Evolutionary conservation across 2,329 filamentous ascomycete genomes (phyloP), one percentile per base, ranked within the genome.

Genomic region (Nigrograna mackinnonii): DNA sequence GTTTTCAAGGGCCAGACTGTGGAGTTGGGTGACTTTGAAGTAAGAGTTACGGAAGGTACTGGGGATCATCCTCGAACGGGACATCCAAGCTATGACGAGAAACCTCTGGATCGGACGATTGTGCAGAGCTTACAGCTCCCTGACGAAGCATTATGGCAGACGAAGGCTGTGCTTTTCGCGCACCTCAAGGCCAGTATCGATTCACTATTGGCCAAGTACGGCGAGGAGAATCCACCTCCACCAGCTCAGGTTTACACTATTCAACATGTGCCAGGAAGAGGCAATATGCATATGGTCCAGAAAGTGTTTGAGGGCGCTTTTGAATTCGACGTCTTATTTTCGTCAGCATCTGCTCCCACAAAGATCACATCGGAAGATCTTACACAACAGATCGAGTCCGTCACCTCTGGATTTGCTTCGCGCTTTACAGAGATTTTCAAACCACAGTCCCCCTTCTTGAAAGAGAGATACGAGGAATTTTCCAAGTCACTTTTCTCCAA

Each of bases 401-500:
- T 83, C 1, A 85, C 84, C 1, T 75, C 82, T 37, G 76, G 79
- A 4, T 97, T 96, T 67, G 80, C 81, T 22, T 77, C 87, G 38
- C 85, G 86, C 20, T 99, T 95, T 66, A 72, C 81, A 12, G 78
- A 83, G 16, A 76, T 89, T 22, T 87, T 94, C 62, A 76, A 83
- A 39, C 84, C 90, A 1, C 79, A 90, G 58, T 74, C 84, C 0
- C 92, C 94, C 0, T 99, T 94, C 68, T 74, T 81, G 14, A 78
- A 80, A 3, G 78, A 82, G 3, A 83, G 89, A 59, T 94, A 95
- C 64, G 77, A 82, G 35, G 79, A 78, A 43, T 96, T 97, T 66
- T 89, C 86, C 50, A 88, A 89, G 66, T 91, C 86, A 50, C 87
- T 99, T 77, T 88, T 99, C 55, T 96, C 92, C 2, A 99, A 97